Base-by-base conservation (phyloP, 306 rosid species). In the Pterocarpus santalinus region DNA sequence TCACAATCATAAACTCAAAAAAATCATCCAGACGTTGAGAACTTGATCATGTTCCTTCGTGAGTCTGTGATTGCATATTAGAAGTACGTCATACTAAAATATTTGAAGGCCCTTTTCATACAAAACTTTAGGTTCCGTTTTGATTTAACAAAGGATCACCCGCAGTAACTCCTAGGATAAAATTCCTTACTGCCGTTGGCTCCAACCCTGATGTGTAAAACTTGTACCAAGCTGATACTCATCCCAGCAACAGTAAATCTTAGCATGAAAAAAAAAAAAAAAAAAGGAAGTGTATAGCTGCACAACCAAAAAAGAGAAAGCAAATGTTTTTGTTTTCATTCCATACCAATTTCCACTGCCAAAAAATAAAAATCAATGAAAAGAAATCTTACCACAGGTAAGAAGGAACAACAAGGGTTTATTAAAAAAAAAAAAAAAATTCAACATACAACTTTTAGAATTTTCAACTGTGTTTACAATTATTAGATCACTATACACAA, bases 381-480 rank as follows among this genome's bases (percentile, higher is more conserved):
- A 52, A 14, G n/a, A 6, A 55, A 53, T 46, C 17, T 30, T 33
- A 38, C 46, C 49, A 11, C 32, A 58, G 9, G 67, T 28, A 75
- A 13, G 79, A 64, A 80, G 28, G 32, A 51, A 38, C 3, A 7
- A 10, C 3, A 7, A 10, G 7, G 30, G 10, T 1, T 39, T 39
- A 39, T 39, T 0, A 33, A 5, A 17, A 28, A 61, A 38, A 16
- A 12, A n/a, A 55, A 55, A 5, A n/a, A 16, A 61, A 61, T 32
- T 38, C 11, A 65, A 33, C 32, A 64, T 35, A 77, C 49, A 32
- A 55, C 39, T 52, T 44, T 5, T 36, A 28, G 46, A 61, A 80
- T 13, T 62, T 71, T 72, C 46, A 33, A 58, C 53, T 64, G 44
- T 12, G 34, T 72, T 33, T 58, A 74, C 63, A 10, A 56, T 41